phyloP scores from a whole-genome alignment of 176 grass and related monocot species.

The Zizania latifolia region DNA sequence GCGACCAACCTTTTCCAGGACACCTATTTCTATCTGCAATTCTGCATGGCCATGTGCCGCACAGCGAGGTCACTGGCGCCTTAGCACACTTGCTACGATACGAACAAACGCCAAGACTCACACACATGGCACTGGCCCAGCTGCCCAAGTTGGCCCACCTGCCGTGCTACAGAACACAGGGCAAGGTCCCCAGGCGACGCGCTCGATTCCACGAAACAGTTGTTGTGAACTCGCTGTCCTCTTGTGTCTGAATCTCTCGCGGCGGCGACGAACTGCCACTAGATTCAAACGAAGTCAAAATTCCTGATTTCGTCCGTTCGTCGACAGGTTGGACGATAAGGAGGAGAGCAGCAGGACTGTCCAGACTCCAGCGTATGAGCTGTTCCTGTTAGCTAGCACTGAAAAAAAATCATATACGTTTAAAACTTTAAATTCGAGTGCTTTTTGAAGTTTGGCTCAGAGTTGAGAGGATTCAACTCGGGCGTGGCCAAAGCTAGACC shows the following conservation, averaged over 20 bases:
- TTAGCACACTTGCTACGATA: no score
- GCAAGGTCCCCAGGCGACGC: not conserved
- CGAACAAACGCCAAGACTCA: no score
- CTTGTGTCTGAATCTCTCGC: not conserved
- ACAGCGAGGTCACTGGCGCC: no score
- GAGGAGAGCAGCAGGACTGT: not conserved
- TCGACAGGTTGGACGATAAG: not conserved
- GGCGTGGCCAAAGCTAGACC: no score
- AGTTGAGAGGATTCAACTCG: not conserved
- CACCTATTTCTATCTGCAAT: no score
- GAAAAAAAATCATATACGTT: not conserved
- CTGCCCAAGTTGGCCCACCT: not conserved
- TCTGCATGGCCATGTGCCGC: no score
- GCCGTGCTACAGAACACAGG: not conserved
- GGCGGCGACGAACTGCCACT: not conserved
- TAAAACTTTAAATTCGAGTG: not conserved
- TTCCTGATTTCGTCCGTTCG: not conserved
- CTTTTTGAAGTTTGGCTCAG: not conserved
- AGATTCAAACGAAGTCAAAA: not conserved
- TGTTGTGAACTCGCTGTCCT: constrained; percentile 17
- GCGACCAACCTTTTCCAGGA: no score
- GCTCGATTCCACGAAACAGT: not conserved
- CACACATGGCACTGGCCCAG: no score
- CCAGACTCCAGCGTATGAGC: not conserved
- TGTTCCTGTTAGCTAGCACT: not conserved